Evolutionary conservation across 345 rosid genomes (phyloP).

Genomic region (Angophora floribunda): DNA sequence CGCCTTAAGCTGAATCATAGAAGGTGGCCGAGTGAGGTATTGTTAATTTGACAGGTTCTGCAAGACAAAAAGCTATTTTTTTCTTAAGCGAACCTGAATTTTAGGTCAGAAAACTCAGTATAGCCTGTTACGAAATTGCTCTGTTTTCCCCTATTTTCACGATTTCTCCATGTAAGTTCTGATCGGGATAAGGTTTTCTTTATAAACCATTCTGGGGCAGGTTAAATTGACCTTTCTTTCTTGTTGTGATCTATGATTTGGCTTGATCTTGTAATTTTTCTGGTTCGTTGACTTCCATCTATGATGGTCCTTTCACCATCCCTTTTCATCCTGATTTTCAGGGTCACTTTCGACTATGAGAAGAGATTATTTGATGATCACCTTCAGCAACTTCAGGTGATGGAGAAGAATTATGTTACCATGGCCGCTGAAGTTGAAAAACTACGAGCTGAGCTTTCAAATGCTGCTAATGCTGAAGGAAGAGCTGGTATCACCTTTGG

Average conservation of each 20-base stretch:
- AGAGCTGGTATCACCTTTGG: constrained; percentile 37
- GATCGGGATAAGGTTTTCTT: background rate
- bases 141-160: background rate
- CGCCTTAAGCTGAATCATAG: background rate
- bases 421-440: constrained; percentile 95
- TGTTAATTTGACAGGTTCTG: background rate
- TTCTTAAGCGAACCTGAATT: background rate
- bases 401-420: constrained; percentile 79
- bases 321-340: constrained; percentile 7
- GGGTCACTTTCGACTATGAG: constrained; percentile 81
- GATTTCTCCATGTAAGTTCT: background rate
- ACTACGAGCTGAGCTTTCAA: constrained; percentile 70
- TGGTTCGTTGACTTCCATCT: background rate
- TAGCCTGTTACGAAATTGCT: background rate
- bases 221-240: background rate
- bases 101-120: background rate
- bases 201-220: background rate
- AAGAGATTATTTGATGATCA: constrained; percentile 86
- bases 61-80: background rate
- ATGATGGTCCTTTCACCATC: background rate
- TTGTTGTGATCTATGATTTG: background rate
- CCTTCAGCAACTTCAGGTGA: constrained; percentile 83
- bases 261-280: background rate
- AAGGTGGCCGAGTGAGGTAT: background rate
- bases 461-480: constrained; percentile 43